Conservation (phyloP, 139 green algal species). For the Chlorella sp. region DNA sequence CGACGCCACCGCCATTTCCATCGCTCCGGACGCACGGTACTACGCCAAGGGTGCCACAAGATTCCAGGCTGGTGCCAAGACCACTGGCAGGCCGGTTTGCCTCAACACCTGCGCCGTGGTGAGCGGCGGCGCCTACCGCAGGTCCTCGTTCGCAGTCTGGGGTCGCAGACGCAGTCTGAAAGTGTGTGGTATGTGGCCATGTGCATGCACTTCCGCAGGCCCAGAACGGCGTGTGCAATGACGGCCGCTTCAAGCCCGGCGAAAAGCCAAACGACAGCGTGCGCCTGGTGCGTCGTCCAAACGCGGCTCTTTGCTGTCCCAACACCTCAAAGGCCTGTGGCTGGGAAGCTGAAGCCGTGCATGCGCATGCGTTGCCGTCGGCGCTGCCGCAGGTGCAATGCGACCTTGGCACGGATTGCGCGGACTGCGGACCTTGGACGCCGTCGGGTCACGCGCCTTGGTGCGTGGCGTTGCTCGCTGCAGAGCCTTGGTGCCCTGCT, state of each 20-base stretch:
- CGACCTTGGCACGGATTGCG: conserved; percentile 74
- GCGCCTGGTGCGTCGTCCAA: too few species aligned
- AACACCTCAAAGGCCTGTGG: background rate
- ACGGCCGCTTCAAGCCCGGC: conserved; percentile 25
- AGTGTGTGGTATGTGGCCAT: background rate
- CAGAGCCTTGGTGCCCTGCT: too few species aligned
- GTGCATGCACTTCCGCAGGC: conserved; percentile 14
- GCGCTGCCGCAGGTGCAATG: conserved; percentile 39
- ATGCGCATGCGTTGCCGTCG: background rate
- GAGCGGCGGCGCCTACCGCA: background rate
- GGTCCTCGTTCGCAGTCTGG: background rate
- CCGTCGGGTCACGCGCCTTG: conserved; percentile 6
- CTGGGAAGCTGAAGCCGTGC: background rate
- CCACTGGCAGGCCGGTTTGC: background rate
- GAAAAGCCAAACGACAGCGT: background rate
- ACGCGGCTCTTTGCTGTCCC: background rate
- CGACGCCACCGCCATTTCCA: too few species aligned
- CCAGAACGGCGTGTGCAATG: conserved; percentile 53
- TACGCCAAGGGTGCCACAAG: background rate
- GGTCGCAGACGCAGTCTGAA: background rate
- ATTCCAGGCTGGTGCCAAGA: background rate
- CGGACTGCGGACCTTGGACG: conserved; percentile 60
- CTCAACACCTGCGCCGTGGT: background rate
- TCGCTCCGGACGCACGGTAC: too few species aligned
- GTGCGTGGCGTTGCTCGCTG: too few species aligned